Conservation (phyloP, 2,329 filamentous ascomycete species). For the Thelonectria olida region DNA sequence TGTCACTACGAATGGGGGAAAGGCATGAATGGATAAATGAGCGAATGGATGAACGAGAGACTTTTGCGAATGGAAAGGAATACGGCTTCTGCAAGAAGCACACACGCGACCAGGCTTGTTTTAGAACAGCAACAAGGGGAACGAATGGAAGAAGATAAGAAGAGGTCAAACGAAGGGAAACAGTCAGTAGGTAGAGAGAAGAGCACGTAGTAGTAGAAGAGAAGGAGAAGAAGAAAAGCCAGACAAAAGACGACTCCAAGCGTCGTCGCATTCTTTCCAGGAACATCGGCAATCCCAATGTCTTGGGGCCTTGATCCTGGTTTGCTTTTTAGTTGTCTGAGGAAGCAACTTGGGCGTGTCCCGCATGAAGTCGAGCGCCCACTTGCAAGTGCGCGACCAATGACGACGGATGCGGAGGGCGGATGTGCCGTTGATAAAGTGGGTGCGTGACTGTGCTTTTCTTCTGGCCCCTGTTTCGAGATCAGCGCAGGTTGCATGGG, state of each 20-base stretch:
- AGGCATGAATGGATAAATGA: constrained; percentile 4
- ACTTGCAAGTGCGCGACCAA: no score
- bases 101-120: constrained; percentile 31
- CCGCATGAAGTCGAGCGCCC: constrained; percentile 33
- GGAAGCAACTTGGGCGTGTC: constrained; percentile 32
- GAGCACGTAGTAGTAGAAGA: constrained; percentile 18
- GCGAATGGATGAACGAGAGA: constrained; percentile 12
- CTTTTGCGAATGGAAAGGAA: constrained; percentile 16
- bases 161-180: constrained; percentile 19
- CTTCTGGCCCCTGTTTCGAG: constrained; percentile 40
- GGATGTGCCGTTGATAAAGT: constrained; percentile 25
- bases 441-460: constrained; percentile 9
- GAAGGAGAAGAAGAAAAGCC: constrained; percentile 23
- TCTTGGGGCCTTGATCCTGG: no score
- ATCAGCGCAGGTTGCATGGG: constrained; percentile 37
- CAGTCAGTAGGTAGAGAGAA: constrained; percentile 28
- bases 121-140: constrained; percentile 14
- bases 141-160: constrained; percentile 22
- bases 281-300: no score
- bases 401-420: constrained; percentile 20
- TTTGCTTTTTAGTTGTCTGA: no score
- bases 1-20: constrained; percentile 24
- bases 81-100: constrained; percentile 35
- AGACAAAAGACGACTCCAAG: constrained; percentile 1
- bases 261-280: no score